Evolutionary conservation across 2,329 filamentous ascomycete genomes (phyloP).

Genomic region (Alternaria ventricosa): DNA sequence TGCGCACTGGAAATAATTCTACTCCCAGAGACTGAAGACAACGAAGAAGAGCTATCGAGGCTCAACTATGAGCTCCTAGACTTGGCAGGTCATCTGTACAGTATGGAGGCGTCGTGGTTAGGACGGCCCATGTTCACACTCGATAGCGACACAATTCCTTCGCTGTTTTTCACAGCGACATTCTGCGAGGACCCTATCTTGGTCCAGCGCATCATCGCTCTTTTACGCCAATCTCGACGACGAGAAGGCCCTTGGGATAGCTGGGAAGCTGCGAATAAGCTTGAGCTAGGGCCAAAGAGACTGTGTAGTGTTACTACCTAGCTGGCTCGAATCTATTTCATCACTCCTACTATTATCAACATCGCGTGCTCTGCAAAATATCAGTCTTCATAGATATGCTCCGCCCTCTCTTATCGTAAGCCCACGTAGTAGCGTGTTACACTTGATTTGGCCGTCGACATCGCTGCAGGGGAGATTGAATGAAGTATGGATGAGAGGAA

Average conservation of each 20-base stretch:
- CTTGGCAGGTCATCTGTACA: neutral
- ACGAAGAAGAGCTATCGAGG: neutral
- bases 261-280: slow-evolving; percentile 1
- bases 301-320: neutral
- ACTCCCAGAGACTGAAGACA: neutral
- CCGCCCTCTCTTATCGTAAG: no score
- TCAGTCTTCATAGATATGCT: no score
- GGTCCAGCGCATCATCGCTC: neutral
- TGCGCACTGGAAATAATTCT: neutral
- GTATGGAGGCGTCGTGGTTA: slow-evolving; percentile 4
- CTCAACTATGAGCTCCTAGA: slow-evolving; percentile 1
- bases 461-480: neutral
- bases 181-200: neutral
- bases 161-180: neutral
- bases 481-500: neutral
- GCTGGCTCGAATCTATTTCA: neutral
- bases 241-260: slow-evolving; percentile 8
- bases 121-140: slow-evolving; percentile 6
- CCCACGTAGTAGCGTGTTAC: no score
- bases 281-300: neutral
- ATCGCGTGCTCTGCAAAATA: no score
- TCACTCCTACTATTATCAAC: no score
- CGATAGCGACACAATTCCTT: slow-evolving; percentile 2
- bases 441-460: neutral
- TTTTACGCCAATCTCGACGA: neutral